Conservation (phyloP, 1,284 basidiomycete genomes). For the Singerocomus rubriflavus region DNA sequence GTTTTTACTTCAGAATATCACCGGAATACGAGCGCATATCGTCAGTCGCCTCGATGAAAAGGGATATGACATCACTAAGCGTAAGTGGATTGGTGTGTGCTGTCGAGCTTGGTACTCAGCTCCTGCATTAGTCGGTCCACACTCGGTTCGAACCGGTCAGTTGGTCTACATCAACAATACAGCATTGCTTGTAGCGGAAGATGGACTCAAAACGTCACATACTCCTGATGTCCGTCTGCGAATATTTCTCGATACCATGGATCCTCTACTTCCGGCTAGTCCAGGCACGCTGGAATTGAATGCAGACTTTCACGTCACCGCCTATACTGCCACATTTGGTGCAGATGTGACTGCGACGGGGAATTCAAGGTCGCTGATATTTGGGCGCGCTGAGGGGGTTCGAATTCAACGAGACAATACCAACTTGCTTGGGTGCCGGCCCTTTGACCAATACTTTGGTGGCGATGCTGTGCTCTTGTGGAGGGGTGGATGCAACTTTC, state of each 20-base stretch:
- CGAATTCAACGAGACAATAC: slow-evolving; percentile 45
- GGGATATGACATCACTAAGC: slow-evolving; percentile 81
- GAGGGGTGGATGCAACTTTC: slow-evolving; percentile 79
- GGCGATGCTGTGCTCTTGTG: slow-evolving; percentile 54
- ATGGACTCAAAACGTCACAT: slow-evolving; percentile 31
- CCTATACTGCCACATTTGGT: slow-evolving; percentile 70
- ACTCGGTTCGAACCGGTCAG: slow-evolving; percentile 77
- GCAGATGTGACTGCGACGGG: slow-evolving; percentile 48
- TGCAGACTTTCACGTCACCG: slow-evolving; percentile 50
- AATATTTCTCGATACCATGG: slow-evolving; percentile 51
- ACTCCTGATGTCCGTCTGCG: slow-evolving; percentile 53
- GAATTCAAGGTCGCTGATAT: slow-evolving; percentile 34
- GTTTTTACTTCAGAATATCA: slow-evolving; percentile 71
- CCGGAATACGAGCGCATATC: slow-evolving; percentile 73
- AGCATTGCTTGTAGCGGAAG: slow-evolving; percentile 43
- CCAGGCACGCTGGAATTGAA: slow-evolving; percentile 35
- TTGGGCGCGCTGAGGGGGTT: slow-evolving; percentile 50
- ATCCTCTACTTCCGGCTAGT: slow-evolving; percentile 42
- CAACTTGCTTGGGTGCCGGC: slow-evolving; percentile 59
- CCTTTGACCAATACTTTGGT: slow-evolving; percentile 47
- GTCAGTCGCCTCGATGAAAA: slow-evolving; percentile 77
- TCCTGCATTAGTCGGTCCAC: slow-evolving; percentile 66
- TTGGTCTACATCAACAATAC: slow-evolving; percentile 79
- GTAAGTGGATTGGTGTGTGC: slow-evolving; percentile 44
- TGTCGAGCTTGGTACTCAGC: slow-evolving; percentile 9